Conservation (phyloP, 2,329 filamentous ascomycete species). For the Ophiobolus disseminans region DNA sequence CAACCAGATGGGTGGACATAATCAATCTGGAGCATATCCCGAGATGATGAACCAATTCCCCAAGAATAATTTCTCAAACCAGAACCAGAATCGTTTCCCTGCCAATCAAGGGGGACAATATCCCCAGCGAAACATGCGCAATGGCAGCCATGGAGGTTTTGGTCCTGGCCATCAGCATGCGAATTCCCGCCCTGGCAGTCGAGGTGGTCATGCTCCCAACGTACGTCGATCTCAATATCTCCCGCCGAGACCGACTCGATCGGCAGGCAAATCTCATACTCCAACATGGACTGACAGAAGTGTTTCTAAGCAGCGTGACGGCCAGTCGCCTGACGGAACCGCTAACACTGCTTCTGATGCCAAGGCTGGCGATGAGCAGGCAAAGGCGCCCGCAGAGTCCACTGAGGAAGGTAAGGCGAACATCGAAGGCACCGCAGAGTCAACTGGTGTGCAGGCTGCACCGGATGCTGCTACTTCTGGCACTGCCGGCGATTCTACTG, state of each 20-base stretch:
- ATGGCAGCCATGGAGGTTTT: slow-evolving; percentile 50
- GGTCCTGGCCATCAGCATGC: slow-evolving; percentile 35
- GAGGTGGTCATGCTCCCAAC: slow-evolving; percentile 36
- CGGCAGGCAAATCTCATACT: slow-evolving; percentile 13
- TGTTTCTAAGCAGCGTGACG: slow-evolving; percentile 36
- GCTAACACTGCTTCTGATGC: slow-evolving; percentile 41
- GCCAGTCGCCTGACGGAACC: slow-evolving; percentile 37
- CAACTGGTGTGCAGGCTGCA: slow-evolving; percentile 8
- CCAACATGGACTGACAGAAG: slow-evolving; percentile 34
- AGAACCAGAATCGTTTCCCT: slow-evolving; percentile 77
- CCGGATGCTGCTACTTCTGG: slow-evolving; percentile 11
- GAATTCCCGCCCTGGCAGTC: slow-evolving; percentile 42
- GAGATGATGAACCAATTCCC: slow-evolving; percentile 61
- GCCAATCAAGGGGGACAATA: slow-evolving; percentile 67
- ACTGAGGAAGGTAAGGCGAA: slow-evolving; percentile 41
- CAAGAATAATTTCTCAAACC: slow-evolving; percentile 70
- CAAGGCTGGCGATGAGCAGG: slow-evolving; percentile 40
- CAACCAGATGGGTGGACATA: slow-evolving; percentile 61
- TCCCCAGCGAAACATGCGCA: slow-evolving; percentile 49
- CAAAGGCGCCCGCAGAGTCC: slow-evolving; percentile 27
- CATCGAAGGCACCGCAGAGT: slow-evolving; percentile 13
- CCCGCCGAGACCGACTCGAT: slow-evolving; percentile 15
- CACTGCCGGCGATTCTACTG: slow-evolving; percentile 21
- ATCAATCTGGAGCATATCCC: slow-evolving; percentile 58
- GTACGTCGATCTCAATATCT: slow-evolving; percentile 43